Evolutionary conservation across 805 yeast genomes (phyloP).

Genomic region (Candida pseudofarinosa): DNA sequence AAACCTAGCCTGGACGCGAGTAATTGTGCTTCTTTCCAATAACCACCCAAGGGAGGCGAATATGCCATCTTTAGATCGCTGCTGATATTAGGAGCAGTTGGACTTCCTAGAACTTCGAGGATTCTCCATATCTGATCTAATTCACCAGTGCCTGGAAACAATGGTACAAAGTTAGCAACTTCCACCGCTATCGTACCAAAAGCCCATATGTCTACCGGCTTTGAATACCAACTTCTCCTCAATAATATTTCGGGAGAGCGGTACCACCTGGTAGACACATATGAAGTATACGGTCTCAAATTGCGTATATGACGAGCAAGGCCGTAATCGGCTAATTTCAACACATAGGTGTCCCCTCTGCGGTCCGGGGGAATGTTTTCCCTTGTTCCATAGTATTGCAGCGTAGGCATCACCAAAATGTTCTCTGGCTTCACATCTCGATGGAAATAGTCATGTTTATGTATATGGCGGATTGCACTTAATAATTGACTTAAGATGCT

Average conservation of each 20-base stretch:
- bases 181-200: constrained; percentile 79
- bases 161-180: constrained; percentile 65
- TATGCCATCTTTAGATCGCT: constrained; percentile 8
- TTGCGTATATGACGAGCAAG: constrained; percentile 60
- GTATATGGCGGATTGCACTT: constrained; percentile 80
- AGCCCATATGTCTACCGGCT: constrained; percentile 82
- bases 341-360: constrained; percentile 47
- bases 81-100: constrained; percentile 34
- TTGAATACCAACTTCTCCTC: constrained; percentile 57
- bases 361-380: constrained; percentile 36
- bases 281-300: constrained; percentile 60
- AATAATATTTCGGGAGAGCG: constrained; percentile 77
- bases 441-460: constrained; percentile 63
- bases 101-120: constrained; percentile 69
- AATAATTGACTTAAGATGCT: constrained; percentile 70
- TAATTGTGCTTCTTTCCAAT: constrained; percentile 60
- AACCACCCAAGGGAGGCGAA: constrained; percentile 57
- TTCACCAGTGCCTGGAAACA: constrained; percentile 81
- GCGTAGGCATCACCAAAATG: constrained; percentile 62
- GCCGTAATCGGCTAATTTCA: constrained; percentile 80
- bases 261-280: constrained; percentile 84
- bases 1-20: constrained; percentile 55
- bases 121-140: constrained; percentile 74
- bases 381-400: constrained; percentile 46
- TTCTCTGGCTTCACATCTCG: constrained; percentile 95